A percentile compares a stretch with the other conserved stretches of the same genome.
These are phyloP conservation scores for Fomitopsis pulvina DNA, from an alignment of 768 basidiomycete species.

Conservation along the genomic window DNA sequence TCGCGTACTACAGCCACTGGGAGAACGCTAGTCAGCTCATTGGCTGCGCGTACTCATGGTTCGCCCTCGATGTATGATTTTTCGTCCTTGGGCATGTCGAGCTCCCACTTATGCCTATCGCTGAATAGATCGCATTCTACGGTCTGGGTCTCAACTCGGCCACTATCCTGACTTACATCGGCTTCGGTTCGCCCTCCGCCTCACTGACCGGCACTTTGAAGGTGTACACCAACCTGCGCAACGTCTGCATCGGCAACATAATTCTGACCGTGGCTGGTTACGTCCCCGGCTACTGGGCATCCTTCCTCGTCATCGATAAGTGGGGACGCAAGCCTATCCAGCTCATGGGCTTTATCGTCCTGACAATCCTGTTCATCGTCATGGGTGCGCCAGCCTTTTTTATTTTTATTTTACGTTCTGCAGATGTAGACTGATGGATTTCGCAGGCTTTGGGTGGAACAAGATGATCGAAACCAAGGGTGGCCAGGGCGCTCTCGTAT, in stretches of 20 bases:
- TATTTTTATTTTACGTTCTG: neutral
- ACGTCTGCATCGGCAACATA: constrained; percentile 68
- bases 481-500: constrained; percentile 58
- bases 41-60: constrained; percentile 81
- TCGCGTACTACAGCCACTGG: constrained; percentile 59
- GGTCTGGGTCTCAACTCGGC: constrained; percentile 82
- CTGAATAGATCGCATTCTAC: constrained; percentile 77
- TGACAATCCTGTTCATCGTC: constrained; percentile 26
- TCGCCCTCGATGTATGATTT: constrained; percentile 67
- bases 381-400: constrained; percentile 17
- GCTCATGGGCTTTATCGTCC: constrained; percentile 28
- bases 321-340: constrained; percentile 73
- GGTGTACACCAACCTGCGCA: constrained; percentile 53
- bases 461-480: constrained; percentile 38
- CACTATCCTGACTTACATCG: constrained; percentile 69
- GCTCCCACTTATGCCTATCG: neutral
- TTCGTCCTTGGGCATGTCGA: neutral
- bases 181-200: constrained; percentile 48
- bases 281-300: constrained; percentile 72
- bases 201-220: constrained; percentile 25
- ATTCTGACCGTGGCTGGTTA: constrained; percentile 73
- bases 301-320: constrained; percentile 60
- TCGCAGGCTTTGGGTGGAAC: constrained; percentile 60
- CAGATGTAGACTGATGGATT: neutral
- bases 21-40: constrained; percentile 69